A percentile compares a stretch with the other conserved stretches of the same genome.
phyloP scores from a whole-genome alignment of 2,329 filamentous ascomycete species.

The Fonsecaea nubica region DNA sequence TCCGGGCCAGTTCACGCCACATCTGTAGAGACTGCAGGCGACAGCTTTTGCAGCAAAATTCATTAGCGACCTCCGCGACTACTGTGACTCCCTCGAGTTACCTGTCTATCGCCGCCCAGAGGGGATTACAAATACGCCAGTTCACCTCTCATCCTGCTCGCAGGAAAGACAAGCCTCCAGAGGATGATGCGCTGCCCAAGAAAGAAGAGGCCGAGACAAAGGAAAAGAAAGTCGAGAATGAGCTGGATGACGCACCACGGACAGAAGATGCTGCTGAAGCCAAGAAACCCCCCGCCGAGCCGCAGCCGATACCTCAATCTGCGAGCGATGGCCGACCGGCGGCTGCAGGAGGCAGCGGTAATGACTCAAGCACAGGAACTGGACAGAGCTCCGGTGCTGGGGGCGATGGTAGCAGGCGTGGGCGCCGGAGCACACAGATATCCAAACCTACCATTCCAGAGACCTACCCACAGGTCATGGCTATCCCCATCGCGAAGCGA shows the following conservation, averaged over 20 bases:
- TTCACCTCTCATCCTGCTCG: slow-evolving; percentile 56
- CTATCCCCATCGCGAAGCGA: slow-evolving; percentile 91
- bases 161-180: slow-evolving; percentile 63
- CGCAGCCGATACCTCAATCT: slow-evolving; percentile 50
- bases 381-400: slow-evolving; percentile 49
- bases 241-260: slow-evolving; percentile 45
- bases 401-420: slow-evolving; percentile 71
- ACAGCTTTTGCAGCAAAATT: slow-evolving; percentile 32
- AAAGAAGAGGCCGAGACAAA: slow-evolving; percentile 53
- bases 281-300: slow-evolving; percentile 59
- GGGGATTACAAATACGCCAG: slow-evolving; percentile 45
- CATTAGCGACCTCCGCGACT: slow-evolving; percentile 14
- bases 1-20: slow-evolving; percentile 56
- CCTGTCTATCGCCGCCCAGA: slow-evolving; percentile 14
- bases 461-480: slow-evolving; percentile 96
- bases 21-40: slow-evolving; percentile 40
- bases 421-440: slow-evolving; percentile 72
- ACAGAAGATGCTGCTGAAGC: slow-evolving; percentile 45
- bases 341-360: slow-evolving; percentile 44
- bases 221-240: slow-evolving; percentile 54
- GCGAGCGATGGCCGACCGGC: slow-evolving; percentile 53
- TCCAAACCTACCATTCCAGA: slow-evolving; percentile 91
- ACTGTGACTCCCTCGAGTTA: slow-evolving; percentile 21
- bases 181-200: slow-evolving; percentile 47
- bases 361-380: slow-evolving; percentile 53